These are phyloP conservation scores for Zygosaccharomyces sapae DNA, from an alignment of 1,139 yeast genomes.

Conservation along the genomic window DNA sequence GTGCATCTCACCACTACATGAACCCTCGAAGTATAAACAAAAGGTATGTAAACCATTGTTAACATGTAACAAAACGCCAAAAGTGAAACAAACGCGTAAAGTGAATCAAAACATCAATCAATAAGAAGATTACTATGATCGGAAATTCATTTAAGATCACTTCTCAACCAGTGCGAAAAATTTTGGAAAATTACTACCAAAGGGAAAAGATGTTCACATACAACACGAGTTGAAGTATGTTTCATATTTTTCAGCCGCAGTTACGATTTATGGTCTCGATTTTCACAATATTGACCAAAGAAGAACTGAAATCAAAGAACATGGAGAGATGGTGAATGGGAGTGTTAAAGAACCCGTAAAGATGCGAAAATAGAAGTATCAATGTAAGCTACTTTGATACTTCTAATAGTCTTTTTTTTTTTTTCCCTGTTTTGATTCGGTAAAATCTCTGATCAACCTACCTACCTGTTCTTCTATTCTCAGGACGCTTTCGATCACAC, in stretches of 20 bases:
- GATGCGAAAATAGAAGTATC: neutral
- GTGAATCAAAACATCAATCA: slow-evolving; percentile 3
- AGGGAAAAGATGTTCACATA: slow-evolving; percentile 1
- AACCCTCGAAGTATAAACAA: neutral
- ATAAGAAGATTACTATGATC: neutral
- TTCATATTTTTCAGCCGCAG: slow-evolving; percentile 12
- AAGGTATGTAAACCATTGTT: neutral
- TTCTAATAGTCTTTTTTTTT: slow-evolving; percentile 2
- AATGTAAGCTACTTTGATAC: neutral
- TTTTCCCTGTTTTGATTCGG: neutral
- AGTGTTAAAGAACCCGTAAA: neutral
- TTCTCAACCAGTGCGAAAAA: neutral
- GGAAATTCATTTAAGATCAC: slow-evolving; percentile 3
- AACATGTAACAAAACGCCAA: slow-evolving; percentile 1
- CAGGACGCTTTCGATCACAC: neutral
- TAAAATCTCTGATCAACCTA: neutral
- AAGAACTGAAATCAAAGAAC: slow-evolving; percentile 7
- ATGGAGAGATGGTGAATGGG: slow-evolving; percentile 5
- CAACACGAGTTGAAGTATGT: slow-evolving; percentile 6
- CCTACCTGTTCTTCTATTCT: neutral
- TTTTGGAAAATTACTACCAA: slow-evolving; percentile 1
- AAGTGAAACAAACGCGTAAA: slow-evolving; percentile 3
- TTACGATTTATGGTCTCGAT: slow-evolving; percentile 7
- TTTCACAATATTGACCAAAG: slow-evolving; percentile 3
- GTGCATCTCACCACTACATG: slow-evolving; percentile 4